Evolutionary conservation across 345 rosid genomes (phyloP).

Genomic region (Cardamine chenopodiifolia): DNA sequence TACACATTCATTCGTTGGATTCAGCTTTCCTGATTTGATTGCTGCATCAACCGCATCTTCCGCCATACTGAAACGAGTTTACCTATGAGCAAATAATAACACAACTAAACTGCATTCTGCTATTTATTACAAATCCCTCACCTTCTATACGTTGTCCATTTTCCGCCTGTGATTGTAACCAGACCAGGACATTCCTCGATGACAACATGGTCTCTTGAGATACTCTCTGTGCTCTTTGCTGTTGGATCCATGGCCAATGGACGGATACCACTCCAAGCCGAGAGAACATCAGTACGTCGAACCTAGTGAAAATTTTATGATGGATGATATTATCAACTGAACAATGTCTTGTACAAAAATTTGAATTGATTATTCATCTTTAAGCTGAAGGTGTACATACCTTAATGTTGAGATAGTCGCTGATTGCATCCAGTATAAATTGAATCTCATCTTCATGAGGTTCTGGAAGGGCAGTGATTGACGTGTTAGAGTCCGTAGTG

Average conservation of each 20-base stretch:
- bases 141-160: conserved; percentile 98
- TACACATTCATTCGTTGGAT: conserved; percentile 63
- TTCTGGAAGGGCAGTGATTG: conserved; percentile 85
- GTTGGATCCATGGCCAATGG: conserved; percentile 90
- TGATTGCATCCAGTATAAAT: conserved; percentile 92
- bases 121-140: conserved; percentile 32
- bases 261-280: conserved; percentile 99
- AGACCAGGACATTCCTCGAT: conserved; percentile 87
- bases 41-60: conserved; percentile 97
- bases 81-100: background rate
- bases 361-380: background rate
- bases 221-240: conserved; percentile 90
- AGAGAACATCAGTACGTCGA: conserved; percentile 89
- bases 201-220: conserved; percentile 96
- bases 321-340: conserved; percentile 6
- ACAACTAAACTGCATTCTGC: background rate
- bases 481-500: conserved; percentile 88
- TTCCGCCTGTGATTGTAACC: conserved; percentile 98
- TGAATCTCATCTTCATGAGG: conserved; percentile 98
- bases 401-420: conserved; percentile 87
- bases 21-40: conserved; percentile 78
- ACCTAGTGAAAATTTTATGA: conserved; percentile 54
- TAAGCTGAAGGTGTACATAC: conserved; percentile 41
- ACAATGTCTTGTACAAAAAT: background rate
- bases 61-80: conserved; percentile 82